Base-by-base conservation (phyloP, 2,329 filamentous ascomycete species). In the Paracoccidioides brasiliensis region DNA sequence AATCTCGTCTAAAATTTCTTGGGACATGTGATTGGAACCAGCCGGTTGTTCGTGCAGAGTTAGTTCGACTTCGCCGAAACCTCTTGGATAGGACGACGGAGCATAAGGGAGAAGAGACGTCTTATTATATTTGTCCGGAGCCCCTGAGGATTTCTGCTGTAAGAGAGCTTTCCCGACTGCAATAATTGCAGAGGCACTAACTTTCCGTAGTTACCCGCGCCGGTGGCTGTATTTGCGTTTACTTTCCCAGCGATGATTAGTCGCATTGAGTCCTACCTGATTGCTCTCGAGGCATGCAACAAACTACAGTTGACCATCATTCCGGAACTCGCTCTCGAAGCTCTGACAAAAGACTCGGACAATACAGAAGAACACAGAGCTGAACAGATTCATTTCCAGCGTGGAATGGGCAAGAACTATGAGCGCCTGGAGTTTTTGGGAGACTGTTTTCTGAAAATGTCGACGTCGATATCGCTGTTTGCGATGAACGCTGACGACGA, bases 391-490 rank as follows among this genome's bases (percentile, higher is more conserved):
- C 87, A 90, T 61, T 83, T 90, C 49, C 86, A 90, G 62, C 76
- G 80, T 50, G 90, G 90, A 2, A 95, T 95, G 89, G 89, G 90
- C 1, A 85, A 84, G 42, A 97, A 97, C 63, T 98, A 98, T 64
- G 93, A 98, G 69, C 81, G 93, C 10, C 78, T 97, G 0, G 93
- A 98, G 64, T 95, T 96, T 57, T 77, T 97, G 2, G 93, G 93
- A 0, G 93, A 98, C 67, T 87, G 85, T 38, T 95, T 96, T 64
- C 77, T 98, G 57, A 98, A 98, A 71, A 91, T 96, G 84, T 88
- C 88, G 9, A 96, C 91, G 0, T 91, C 90, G 0, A 90, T 98
- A 54, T 84, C 90, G 0, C 76, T 95, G 0, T 97, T 86, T 66
- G 85, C 85, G 0, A 78, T 83, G 33, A 82, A 86, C 22, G 88